Percentiles rank a stretch among this genome's conserved stretches.
These are phyloP conservation scores for Fusarium falciforme DNA, from an alignment of 2,329 filamentous ascomycete genomes.

Conservation along the genomic window DNA sequence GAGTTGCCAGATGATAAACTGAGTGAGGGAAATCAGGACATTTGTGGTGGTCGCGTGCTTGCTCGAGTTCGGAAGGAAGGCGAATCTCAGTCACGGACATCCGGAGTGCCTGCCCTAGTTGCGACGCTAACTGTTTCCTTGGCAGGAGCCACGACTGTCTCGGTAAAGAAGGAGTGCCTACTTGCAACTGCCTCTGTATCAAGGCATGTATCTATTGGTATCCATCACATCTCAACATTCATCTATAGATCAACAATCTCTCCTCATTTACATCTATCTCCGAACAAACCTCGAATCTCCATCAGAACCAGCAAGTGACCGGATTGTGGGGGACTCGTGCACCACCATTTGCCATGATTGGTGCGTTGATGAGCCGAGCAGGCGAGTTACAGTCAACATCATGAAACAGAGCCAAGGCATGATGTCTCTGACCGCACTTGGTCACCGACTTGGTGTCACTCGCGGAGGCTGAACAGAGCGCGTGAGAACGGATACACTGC, in stretches of 20 bases:
- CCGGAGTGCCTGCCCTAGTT: slow-evolving; percentile 15
- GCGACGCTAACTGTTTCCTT: background rate
- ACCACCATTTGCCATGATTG: background rate
- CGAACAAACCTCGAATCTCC: background rate
- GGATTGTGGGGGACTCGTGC: background rate
- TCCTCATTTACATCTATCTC: background rate
- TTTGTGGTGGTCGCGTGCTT: slow-evolving; percentile 35
- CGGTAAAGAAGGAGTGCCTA: background rate
- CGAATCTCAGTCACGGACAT: slow-evolving; percentile 7
- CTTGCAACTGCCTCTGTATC: background rate
- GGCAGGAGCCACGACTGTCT: background rate
- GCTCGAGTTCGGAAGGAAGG: slow-evolving; percentile 9
- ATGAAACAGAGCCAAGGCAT: background rate
- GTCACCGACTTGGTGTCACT: background rate
- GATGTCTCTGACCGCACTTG: background rate
- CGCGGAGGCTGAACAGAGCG: background rate
- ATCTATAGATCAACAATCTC: background rate
- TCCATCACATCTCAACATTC: background rate
- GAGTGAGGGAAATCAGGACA: slow-evolving; percentile 3
- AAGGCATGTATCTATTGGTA: background rate
- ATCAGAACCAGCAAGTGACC: background rate
- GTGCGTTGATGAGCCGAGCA: background rate
- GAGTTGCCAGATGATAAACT: background rate
- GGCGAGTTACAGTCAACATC: background rate
- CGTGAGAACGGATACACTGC: slow-evolving; percentile 1